phyloP scores from a whole-genome alignment of 2,329 filamentous ascomycete genomes.

The Diaporthe nobilis region DNA sequence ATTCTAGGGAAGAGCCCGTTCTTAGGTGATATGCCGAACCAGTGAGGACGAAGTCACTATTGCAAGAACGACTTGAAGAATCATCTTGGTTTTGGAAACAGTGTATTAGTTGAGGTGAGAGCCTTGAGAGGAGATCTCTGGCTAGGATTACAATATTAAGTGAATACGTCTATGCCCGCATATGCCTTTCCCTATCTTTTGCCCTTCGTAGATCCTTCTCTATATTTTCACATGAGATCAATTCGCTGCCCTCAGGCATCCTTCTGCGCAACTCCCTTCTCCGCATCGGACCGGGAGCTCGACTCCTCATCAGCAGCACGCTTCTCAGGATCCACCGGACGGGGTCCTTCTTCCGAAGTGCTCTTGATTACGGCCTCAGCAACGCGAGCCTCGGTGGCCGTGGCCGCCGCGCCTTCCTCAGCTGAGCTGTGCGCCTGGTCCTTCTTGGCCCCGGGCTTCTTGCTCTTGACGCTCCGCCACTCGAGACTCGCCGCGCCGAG shows the following conservation, averaged over 20 bases:
- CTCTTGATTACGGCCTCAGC: not conserved
- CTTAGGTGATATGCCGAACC: not conserved
- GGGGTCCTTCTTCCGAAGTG: not conserved
- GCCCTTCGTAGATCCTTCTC: not conserved
- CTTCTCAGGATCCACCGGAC: not conserved
- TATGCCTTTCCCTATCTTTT: not conserved
- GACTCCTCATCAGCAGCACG: not conserved
- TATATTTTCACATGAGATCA: not conserved
- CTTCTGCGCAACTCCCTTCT: not conserved
- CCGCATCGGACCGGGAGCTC: not conserved
- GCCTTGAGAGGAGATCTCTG: constrained; percentile 13
- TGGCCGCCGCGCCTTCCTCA: constrained; percentile 14
- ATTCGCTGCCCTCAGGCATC: not conserved
- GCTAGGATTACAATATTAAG: not conserved
- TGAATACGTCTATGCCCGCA: not conserved
- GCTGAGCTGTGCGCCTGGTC: not conserved
- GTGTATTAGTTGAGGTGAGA: not conserved
- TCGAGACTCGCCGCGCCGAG: constrained; percentile 70
- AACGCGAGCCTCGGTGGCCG: not conserved
- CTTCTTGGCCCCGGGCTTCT: constrained; percentile 45
- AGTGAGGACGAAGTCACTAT: not conserved
- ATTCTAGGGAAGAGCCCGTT: not conserved
- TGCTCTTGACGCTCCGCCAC: constrained; percentile 66
- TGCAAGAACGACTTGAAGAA: not conserved
- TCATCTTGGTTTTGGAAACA: not conserved